These are phyloP conservation scores for Monascus purpureus DNA, from an alignment of 495 filamentous ascomycete genomes.

Conservation along the genomic window DNA sequence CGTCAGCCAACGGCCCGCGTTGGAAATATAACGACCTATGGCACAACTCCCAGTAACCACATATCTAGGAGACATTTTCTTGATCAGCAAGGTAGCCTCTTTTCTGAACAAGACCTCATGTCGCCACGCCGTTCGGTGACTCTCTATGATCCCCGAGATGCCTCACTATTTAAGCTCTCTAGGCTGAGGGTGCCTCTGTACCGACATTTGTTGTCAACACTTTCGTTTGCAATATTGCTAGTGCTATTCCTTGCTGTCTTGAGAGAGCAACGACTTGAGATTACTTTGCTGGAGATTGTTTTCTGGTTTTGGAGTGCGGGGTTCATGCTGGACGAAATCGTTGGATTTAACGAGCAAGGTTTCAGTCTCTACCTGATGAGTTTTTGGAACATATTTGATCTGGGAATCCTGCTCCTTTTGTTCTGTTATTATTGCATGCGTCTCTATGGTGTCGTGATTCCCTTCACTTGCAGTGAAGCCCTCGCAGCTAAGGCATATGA, in stretches of 20 bases:
- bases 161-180: slow-evolving; percentile 81
- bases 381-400: slow-evolving; percentile 90
- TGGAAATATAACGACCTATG: slow-evolving; percentile 15
- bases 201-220: slow-evolving; percentile 72
- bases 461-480: slow-evolving; percentile 46
- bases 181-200: slow-evolving; percentile 81
- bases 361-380: slow-evolving; percentile 93
- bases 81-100: neutral
- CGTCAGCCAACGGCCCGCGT: slow-evolving; percentile 24
- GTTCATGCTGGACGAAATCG: slow-evolving; percentile 92
- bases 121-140: slow-evolving; percentile 47
- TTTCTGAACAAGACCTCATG: slow-evolving; percentile 5
- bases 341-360: slow-evolving; percentile 85
- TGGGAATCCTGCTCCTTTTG: slow-evolving; percentile 75
- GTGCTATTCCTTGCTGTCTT: slow-evolving; percentile 73
- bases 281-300: slow-evolving; percentile 67
- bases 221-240: slow-evolving; percentile 68
- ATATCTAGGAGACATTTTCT: neutral
- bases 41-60: slow-evolving; percentile 7
- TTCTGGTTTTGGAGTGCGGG: slow-evolving; percentile 97
- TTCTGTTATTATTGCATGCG: slow-evolving; percentile 81
- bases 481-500: slow-evolving; percentile 77
- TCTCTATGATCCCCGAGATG: slow-evolving; percentile 80
- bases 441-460: slow-evolving; percentile 67
- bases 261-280: slow-evolving; percentile 49